Evolutionary conservation across 345 rosid genomes (phyloP), one percentile per base, ranked within the genome.

Genomic region (Trapa incisa): DNA sequence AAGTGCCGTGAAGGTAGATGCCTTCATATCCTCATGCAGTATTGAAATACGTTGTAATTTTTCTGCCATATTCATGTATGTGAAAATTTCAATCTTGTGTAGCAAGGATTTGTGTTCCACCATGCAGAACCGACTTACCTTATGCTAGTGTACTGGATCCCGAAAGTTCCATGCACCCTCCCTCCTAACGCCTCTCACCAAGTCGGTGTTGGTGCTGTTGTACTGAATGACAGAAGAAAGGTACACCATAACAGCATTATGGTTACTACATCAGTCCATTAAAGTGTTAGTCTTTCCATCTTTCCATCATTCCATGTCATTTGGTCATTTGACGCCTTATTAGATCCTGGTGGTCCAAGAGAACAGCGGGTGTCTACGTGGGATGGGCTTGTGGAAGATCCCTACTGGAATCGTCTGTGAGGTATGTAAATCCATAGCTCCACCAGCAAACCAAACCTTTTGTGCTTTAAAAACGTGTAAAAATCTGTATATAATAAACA

Each of bases 301-400:
- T 22, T 22, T 22, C 29, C 11, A n/a, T 9, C 2, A 16, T 41
- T 41, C 7, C 43, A 41, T 41, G 0, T 2, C 1, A 1, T n/a
- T 11, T 10, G 63, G 2, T 22, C 37, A 5, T 37, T 62, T 47
- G 60, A 16, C 36, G 9, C 39, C 16, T 22, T 22, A 22, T 22
- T 76, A 88, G 97, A 42, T 91, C 64, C 97, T 91, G 60, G 89
- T 80, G 48, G 97, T 91, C 37, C 90, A 86, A 80, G 97, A 91
- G 75, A 88, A 85, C 65, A 80, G 80, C 43, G 97, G 97, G 61
- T 57, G 0, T 1, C 75, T 88, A 36, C 74, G 68, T 36, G 86
- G 84, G 48, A 72, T 71, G 4, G 91, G 88, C 48, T 71, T 85
- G 32, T 91, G 97, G 97, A 91, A 91, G 78, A 86, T 91, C 69